Evolutionary conservation across 306 rosid species (phyloP), one percentile per base, ranked within the genome.

Genomic region (Phaseolus lunatus): DNA sequence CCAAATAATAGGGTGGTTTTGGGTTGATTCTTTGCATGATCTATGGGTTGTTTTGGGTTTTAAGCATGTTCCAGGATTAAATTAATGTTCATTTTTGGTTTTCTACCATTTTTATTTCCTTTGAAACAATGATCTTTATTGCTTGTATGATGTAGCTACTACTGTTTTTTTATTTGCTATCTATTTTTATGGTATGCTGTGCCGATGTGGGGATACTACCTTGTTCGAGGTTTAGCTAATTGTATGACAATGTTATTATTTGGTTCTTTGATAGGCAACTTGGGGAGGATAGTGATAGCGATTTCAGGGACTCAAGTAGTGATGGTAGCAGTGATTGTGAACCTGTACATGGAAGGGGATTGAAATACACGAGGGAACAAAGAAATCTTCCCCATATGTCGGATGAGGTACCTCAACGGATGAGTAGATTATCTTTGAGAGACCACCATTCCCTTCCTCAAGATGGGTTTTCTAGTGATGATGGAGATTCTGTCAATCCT

Each of bases 261-360:
- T 57, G 67, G 11, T 35, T 84, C 73, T 82, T 41, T 59, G 63
- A 61, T 68, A 92, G 97, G 91, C 93, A 82, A 74, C 88, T 82
- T 9, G 93, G 90, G 13, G 97, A 87, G 79, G 97, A 94, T 77
- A 91, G 96, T 84, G 97, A 90, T 73, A 86, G 93, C 48, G 98
- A 94, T 68, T 92, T 84, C 70, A 81, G 93, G 84, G 98, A 92
- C 82, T 90, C 97, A 57, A 87, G 96, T 77, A 94, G 98, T 81
- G 98, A 94, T 58, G 92, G 89, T 68, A 89, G 97, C 84, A 84
- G 93, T 86, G 98, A 92, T 68, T 81, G 82, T 77, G 97, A 94
- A 73, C 82, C 88, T 37, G 96, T 90, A 73, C 78, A 86, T 35
- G 88, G 80, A 64, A 82, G 87, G 76, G 78, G 82, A 81, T 67